Evolutionary conservation across 2,329 filamentous ascomycete species (phyloP), one percentile per base, ranked within the genome.

Genomic region (Aureobasidium lini): DNA sequence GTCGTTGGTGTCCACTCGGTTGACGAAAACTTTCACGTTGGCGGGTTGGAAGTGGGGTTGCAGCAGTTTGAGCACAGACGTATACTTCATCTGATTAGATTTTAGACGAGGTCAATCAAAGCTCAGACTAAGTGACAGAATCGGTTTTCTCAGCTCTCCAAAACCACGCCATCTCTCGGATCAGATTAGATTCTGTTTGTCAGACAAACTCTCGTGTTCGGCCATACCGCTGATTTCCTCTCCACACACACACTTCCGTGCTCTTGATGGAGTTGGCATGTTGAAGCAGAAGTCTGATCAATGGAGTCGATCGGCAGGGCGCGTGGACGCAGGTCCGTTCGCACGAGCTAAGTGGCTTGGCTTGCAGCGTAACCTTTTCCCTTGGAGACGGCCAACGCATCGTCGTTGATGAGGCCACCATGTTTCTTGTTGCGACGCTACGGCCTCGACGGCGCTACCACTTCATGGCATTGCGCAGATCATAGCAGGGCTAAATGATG

Each of bases 191-290:
- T 56, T 34, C 11, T 16, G 23, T 39, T 18, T 50, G 48, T 50
- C 48, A 50, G 11, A 10, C 34, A 18, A 36, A 82, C 61, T 66
- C 79, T 80, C 1, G 75, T 77, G 32, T 76, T 73, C 49, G 75
- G 74, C 77, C 78, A 81, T 23, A 73, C 65, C 23, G 79, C 78
- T 64, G 74, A 70, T 65, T 75, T 70, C 70, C 80, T 81, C 66
- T 77, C 72, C 36, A 75, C 74, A 72, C 82, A 83, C 7, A 80
- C 80, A 6, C 13, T 31, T 28, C 11, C 4, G 28, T 44, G 13
- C 23, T 23, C 23, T 31, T 13, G 43, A 18, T 31, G 28, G 15
- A 7, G 28, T 29, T n/a, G 23, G 23, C 23, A 23, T 23, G 23
- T 23, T 23, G 23, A 23, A 23, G 23, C 11, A 11, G 13, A 28